phyloP scores from a whole-genome alignment of 257 asterid species.

The Solanum chiquidenum region DNA sequence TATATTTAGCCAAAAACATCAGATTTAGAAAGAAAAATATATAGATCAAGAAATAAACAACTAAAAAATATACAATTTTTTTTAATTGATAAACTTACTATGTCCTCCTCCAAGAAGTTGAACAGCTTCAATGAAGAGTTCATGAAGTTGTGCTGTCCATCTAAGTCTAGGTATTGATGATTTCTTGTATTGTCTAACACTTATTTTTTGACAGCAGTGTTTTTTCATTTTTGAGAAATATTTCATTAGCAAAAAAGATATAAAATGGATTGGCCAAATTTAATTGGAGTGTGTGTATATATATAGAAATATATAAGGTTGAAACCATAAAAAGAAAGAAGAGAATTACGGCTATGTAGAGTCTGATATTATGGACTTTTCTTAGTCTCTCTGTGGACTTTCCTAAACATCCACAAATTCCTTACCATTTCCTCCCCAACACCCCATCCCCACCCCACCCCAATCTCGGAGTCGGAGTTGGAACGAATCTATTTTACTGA shows the following conservation, averaged over 20 bases:
- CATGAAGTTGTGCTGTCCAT: slow-evolving; percentile 30
- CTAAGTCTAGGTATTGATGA: slow-evolving; percentile 19
- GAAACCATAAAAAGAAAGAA: background rate
- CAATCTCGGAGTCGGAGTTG: background rate
- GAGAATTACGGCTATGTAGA: background rate
- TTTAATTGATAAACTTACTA: slow-evolving; percentile 3
- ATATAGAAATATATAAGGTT: background rate
- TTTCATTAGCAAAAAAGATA: background rate
- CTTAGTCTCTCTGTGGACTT: background rate
- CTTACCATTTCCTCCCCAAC: background rate
- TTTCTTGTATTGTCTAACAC: slow-evolving; percentile 21
- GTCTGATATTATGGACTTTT: slow-evolving; percentile 7
- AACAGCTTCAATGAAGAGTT: slow-evolving; percentile 19
- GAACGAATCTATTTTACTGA: background rate
- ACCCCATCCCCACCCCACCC: background rate
- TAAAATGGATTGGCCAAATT: background rate
- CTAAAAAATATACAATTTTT: background rate
- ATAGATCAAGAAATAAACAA: background rate
- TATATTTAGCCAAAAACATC: background rate
- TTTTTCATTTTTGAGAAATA: background rate
- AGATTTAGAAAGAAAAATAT: background rate
- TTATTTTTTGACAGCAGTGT: background rate
- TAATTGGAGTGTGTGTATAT: no score
- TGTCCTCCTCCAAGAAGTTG: slow-evolving; percentile 21
- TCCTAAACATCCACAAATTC: background rate